Evolutionary conservation across 306 rosid genomes (phyloP).

Genomic region (Trichosanthes cucumerina): DNA sequence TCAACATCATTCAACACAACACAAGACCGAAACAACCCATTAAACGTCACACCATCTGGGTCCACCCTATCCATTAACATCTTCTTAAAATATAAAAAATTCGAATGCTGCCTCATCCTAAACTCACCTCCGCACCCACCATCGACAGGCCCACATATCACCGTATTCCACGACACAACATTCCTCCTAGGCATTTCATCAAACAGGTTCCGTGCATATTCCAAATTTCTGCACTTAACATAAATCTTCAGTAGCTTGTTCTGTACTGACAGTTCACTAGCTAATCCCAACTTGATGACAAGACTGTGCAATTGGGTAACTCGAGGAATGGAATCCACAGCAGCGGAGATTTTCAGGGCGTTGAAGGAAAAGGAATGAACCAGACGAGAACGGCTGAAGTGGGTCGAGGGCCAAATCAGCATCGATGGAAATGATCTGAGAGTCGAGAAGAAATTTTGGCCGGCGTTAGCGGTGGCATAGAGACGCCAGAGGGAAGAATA

Average conservation of each 20-base stretch:
- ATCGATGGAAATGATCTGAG: neutral
- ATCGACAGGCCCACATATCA: slow-evolving; percentile 39
- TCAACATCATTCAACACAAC: slow-evolving; percentile 25
- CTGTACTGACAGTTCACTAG: slow-evolving; percentile 34
- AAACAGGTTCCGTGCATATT: slow-evolving; percentile 40
- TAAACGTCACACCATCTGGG: slow-evolving; percentile 52
- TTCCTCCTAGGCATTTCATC: slow-evolving; percentile 59
- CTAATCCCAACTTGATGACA: slow-evolving; percentile 41
- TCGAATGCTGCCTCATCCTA: slow-evolving; percentile 13
- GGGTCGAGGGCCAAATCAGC: slow-evolving; percentile 23
- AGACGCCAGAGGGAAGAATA: slow-evolving; percentile 22
- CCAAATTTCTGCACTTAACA: slow-evolving; percentile 29
- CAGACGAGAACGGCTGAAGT: slow-evolving; percentile 20
- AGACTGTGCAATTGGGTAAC: slow-evolving; percentile 56
- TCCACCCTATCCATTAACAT: slow-evolving; percentile 41
- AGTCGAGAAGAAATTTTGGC: slow-evolving; percentile 11
- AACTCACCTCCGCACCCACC: slow-evolving; percentile 3
- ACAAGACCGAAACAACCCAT: slow-evolving; percentile 43
- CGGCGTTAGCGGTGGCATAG: slow-evolving; percentile 4
- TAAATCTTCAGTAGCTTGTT: slow-evolving; percentile 40
- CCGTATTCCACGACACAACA: slow-evolving; percentile 58
- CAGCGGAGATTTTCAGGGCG: slow-evolving; percentile 48
- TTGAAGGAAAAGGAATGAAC: slow-evolving; percentile 30
- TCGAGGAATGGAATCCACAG: slow-evolving; percentile 33
- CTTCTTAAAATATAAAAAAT: slow-evolving; percentile 34